Evolutionary conservation across 768 basidiomycete species (phyloP).

Genomic region (Clavulina sp.): DNA sequence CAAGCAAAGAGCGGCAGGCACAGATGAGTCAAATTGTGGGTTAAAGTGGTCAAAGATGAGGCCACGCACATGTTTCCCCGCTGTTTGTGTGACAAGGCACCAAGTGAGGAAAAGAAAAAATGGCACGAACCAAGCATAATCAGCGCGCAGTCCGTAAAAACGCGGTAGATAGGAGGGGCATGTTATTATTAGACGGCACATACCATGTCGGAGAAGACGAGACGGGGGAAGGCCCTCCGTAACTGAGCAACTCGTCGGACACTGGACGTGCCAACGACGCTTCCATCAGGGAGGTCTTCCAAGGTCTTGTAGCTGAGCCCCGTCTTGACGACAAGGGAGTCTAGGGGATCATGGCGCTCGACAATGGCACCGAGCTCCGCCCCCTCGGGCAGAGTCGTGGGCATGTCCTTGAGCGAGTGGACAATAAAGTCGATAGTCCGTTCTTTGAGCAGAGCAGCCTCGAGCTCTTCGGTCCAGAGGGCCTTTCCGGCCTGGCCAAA

Average conservation of each 20-base stretch:
- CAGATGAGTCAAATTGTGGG: conserved; percentile 2
- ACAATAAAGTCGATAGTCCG: conserved; percentile 84
- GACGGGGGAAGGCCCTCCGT: conserved; percentile 51
- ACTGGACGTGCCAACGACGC: conserved; percentile 89
- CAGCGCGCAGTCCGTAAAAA: conserved; percentile 2
- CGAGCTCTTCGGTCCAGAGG: conserved; percentile 93
- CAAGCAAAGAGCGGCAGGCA: conserved; percentile 2
- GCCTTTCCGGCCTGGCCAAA: conserved; percentile 85
- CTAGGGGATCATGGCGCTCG: conserved; percentile 75
- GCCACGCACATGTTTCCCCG: conserved; percentile 68
- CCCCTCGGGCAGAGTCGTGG: conserved; percentile 67
- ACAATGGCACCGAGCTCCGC: conserved; percentile 74
- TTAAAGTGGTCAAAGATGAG: conserved; percentile 3
- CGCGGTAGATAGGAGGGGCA: neutral
- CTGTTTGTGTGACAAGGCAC: conserved; percentile 22
- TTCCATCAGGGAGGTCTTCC: conserved; percentile 71
- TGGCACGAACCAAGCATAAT: neutral
- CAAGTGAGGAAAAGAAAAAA: neutral
- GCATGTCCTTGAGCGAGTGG: conserved; percentile 86
- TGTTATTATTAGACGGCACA: conserved; percentile 20
- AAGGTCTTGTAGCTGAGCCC: conserved; percentile 52
- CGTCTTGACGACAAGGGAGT: conserved; percentile 71
- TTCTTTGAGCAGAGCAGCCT: conserved; percentile 55
- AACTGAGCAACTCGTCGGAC: conserved; percentile 86
- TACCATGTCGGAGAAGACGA: conserved; percentile 80